These are phyloP conservation scores for Globisporangium okanoganense DNA, from an alignment of 352 stramenopile genomes.

Conservation along the genomic window DNA sequence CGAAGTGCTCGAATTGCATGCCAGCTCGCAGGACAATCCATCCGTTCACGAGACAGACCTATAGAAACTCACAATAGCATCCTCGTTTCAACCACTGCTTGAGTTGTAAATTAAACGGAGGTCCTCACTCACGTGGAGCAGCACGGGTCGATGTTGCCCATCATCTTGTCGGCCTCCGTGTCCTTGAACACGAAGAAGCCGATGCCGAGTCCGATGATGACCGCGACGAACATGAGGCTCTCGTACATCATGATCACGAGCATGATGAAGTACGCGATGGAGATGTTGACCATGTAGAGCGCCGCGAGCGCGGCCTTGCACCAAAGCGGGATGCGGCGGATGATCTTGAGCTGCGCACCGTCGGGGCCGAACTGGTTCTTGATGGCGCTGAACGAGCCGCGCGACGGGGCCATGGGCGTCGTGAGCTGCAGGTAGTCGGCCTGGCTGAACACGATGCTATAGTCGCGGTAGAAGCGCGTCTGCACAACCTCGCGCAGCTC, in stretches of 20 bases:
- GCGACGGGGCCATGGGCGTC: conserved; percentile 25
- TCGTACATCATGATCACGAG: conserved; percentile 87
- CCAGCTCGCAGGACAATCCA: background rate
- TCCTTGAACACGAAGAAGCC: conserved; percentile 85
- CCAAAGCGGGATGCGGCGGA: conserved; percentile 56
- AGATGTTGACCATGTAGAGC: conserved; percentile 78
- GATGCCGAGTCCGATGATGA: conserved; percentile 63
- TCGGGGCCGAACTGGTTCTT: conserved; percentile 22
- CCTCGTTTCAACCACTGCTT: background rate
- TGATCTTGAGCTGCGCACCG: conserved; percentile 30
- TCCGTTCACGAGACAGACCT: background rate
- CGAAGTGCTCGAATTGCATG: background rate
- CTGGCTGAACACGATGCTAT: conserved; percentile 54
- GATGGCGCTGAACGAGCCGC: conserved; percentile 14
- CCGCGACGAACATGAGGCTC: conserved; percentile 72
- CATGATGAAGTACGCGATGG: conserved; percentile 82
- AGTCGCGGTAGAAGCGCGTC: conserved; percentile 42
- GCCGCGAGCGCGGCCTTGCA: conserved; percentile 56
- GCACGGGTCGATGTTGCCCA: conserved; percentile 71
- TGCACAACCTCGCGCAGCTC: conserved; percentile 45
- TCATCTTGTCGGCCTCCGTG: conserved; percentile 63
- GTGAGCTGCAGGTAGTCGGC: conserved; percentile 50
- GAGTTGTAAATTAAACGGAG: background rate
- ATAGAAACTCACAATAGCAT: background rate
- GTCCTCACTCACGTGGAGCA: conserved; percentile 51